Base-by-base conservation (phyloP, 1,139 yeast genomes). In the Wickerhamomyces sp. region DNA sequence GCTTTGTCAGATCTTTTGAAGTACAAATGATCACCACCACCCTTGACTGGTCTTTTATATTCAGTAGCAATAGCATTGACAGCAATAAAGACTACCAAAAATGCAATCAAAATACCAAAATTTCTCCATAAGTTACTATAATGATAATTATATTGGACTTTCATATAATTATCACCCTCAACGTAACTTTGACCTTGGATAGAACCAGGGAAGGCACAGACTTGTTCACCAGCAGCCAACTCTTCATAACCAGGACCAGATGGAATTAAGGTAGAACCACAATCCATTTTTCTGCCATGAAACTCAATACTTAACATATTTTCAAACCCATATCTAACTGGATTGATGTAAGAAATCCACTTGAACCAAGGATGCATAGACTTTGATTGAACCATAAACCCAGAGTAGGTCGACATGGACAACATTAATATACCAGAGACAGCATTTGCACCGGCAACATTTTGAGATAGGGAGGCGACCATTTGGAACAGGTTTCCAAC, bases 331-430 rank as follows among this genome's bases (percentile, higher is more conserved):
- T 77, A 78, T 34, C 74, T 60, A 38, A 78, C 58, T 4, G 85
- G 84, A 48, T 78, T 65, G 41, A 76, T 62, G 51, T 76, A 78
- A 5, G 77, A 71, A 31, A 76, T 68, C 85, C 85, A 78, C 54
- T 74, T 71, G 52, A 77, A 76, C 82, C 83, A 78, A 28, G 80
- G 79, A 47, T 70, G 81, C 82, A 78, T 78, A 0, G 72, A 64
- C 7, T 78, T 77, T 35, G 72, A 59, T 50, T 76, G 83, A 46
- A 78, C 68, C 68, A 72, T 70, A 60, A 70, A 77, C 24, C 79
- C 74, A 17, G 79, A 68, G 51, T 76, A 78, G 55, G 74, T 61
- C 41, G 75, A 64, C 33, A 72, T 49, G 2, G 73, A 71, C 55
- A 76, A 57, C 51, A 76, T 60, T 27, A 70, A 44, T 7, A 75